Base-by-base conservation (phyloP, 1,139 yeast species). In the Nakaseomyces nivariensis region DNA sequence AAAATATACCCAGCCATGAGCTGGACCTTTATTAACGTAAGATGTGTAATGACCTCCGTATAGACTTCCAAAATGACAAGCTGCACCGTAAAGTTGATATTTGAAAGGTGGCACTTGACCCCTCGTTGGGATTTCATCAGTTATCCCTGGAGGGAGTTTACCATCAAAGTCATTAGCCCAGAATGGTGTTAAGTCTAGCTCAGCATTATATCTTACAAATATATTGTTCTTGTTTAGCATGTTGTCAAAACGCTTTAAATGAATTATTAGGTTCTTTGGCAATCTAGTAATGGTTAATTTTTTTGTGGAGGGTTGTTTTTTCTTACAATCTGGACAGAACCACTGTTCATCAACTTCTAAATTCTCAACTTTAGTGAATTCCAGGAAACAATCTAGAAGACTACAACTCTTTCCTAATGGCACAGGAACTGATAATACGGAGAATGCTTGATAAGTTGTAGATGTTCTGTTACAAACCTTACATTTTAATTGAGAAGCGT, bases 11-110 rank as follows among this genome's bases (percentile, higher is more conserved):
- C 70, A 66, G 4, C 67, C 66, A 48, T 75, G 71, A 46, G 72
- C 72, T 5, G 73, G 64, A 26, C 79, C 77, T 58, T 86, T 85
- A 58, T 81, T 72, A 2, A 88, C 95, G 61, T 81, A 85, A 0
- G 96, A 75, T 0, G 97, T 92, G 66, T 92, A 92, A 67, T 92
- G 98, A 0, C 98, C 97, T 2, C 95, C 88, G 45, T 84, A 78
- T 46, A 90, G 72, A 4, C 79, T 71, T 2, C 98, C 97, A 55
- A 73, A 77, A 67, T 92, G 98, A 58, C 87, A 85, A n/a, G 90
- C 92, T 33, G 90, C 95, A 0, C 85, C 95, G 58, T 82, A 86
- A 37, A 92, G 69, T 56, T 79, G 79, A 66, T 90, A 92, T 36
- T 76, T 71, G 66, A 85, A 89, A 3, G 96, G 96, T 1, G 95